Conservation (phyloP, 805 yeast genomes). For the Candida orba region DNA sequence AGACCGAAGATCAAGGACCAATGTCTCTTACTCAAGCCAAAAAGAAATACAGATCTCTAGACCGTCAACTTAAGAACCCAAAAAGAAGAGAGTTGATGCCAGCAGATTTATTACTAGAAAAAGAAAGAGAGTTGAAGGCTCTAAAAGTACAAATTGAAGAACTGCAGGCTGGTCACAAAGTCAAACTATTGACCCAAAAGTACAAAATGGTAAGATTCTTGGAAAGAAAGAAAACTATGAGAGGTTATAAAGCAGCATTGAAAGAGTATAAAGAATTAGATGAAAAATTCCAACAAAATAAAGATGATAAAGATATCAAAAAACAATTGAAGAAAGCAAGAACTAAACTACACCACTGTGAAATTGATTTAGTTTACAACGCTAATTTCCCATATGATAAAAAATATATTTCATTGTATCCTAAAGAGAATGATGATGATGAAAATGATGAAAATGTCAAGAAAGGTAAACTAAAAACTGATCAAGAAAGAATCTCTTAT, state of each 20-base stretch:
- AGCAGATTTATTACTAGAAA: constrained; percentile 56
- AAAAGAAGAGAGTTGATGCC: constrained; percentile 47
- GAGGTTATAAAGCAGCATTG: constrained; percentile 49
- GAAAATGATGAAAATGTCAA: constrained; percentile 14
- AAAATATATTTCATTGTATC: constrained; percentile 76
- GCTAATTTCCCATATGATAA: constrained; percentile 70
- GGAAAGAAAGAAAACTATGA: constrained; percentile 77
- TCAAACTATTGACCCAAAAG: constrained; percentile 52
- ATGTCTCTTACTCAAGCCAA: constrained; percentile 30
- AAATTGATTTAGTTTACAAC: constrained; percentile 68
- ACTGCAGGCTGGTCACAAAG: constrained; percentile 37
- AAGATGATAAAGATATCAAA: constrained; percentile 21
- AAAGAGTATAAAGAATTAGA: constrained; percentile 25
- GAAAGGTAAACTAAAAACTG: constrained; percentile 37
- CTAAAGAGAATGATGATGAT: constrained; percentile 32
- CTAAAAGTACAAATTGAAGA: constrained; percentile 49
- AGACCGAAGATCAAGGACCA: not conserved
- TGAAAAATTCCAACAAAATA: constrained; percentile 20
- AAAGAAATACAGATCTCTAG: constrained; percentile 78
- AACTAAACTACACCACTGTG: constrained; percentile 46
- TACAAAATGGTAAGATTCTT: constrained; percentile 93
- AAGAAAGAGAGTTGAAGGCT: constrained; percentile 70
- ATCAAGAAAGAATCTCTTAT: constrained; percentile 36
- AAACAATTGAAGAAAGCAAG: constrained; percentile 38
- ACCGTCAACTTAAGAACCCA: constrained; percentile 48